Conservation (phyloP, 192 early-diverging fungal genomes). For the Umbelopsis sp. region DNA sequence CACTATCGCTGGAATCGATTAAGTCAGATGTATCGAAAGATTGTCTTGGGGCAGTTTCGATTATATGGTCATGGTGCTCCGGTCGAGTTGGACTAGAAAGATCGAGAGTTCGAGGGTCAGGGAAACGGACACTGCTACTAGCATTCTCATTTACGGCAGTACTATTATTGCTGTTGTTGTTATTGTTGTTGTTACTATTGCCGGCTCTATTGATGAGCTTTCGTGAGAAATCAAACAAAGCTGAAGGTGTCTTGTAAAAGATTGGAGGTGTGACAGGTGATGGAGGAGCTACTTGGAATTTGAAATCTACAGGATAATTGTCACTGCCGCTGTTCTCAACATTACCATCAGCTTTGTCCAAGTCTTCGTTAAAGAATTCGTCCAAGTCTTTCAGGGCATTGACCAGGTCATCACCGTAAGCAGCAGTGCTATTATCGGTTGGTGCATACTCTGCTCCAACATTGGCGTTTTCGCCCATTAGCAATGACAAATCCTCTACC, state of each 20-base stretch:
- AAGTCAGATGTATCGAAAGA: constrained; percentile 12
- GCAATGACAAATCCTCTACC: constrained; percentile 35
- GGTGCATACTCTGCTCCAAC: neutral
- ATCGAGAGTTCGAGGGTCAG: neutral
- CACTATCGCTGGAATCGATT: constrained; percentile 3
- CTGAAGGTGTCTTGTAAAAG: constrained; percentile 4
- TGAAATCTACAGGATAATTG: neutral
- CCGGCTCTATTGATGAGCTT: constrained; percentile 7
- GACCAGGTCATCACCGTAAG: constrained; percentile 37
- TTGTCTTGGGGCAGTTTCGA: neutral
- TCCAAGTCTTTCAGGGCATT: constrained; percentile 46
- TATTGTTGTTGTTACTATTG: neutral
- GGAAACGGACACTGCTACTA: neutral
- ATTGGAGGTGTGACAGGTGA: constrained; percentile 3
- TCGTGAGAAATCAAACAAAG: constrained; percentile 14
- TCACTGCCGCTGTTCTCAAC: neutral
- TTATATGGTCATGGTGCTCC: neutral
- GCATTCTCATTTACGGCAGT: neutral
- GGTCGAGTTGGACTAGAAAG: neutral
- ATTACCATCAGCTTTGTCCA: constrained; percentile 21
- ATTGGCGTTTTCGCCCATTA: constrained; percentile 20
- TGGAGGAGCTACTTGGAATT: constrained; percentile 8
- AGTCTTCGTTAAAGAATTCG: constrained; percentile 45
- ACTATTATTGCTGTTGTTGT: neutral
- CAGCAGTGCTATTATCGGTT: neutral